These are phyloP conservation scores for Dactylella cylindrospora DNA, from an alignment of 2,329 filamentous ascomycete genomes.

Conservation along the genomic window DNA sequence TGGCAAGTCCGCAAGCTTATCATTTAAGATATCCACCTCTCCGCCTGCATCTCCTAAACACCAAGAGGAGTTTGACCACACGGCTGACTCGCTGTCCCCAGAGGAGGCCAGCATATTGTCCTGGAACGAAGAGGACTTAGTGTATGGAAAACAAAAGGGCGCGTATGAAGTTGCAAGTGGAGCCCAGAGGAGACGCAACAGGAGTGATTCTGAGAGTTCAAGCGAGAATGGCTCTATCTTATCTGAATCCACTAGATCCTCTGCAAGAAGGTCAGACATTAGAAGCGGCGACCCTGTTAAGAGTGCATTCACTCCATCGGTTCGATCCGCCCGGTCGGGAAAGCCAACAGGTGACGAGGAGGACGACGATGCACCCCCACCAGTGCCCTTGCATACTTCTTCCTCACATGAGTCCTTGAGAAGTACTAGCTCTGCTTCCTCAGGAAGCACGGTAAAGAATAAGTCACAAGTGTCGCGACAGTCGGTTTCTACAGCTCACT, in stretches of 20 bases:
- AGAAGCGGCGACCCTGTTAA: constrained; percentile 13
- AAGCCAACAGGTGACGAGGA: constrained; percentile 6
- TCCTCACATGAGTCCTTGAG: constrained; percentile 30
- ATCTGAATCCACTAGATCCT: constrained; percentile 22
- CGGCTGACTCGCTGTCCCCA: constrained; percentile 18
- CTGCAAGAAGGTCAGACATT: constrained; percentile 17
- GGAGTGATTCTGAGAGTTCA: constrained; percentile 41
- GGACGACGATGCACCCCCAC: constrained; percentile 46
- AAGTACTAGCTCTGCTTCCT: constrained; percentile 31
- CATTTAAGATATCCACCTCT: constrained; percentile 30
- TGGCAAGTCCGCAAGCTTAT: constrained; percentile 25
- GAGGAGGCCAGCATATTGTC: constrained; percentile 35
- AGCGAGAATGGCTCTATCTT: constrained; percentile 22
- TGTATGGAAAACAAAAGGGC: constrained; percentile 18
- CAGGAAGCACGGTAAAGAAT: constrained; percentile 39
- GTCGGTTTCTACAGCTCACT: constrained; percentile 60
- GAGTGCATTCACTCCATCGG: constrained; percentile 28
- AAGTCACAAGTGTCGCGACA: constrained; percentile 55
- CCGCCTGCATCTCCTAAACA: constrained; percentile 17
- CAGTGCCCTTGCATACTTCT: constrained; percentile 47
- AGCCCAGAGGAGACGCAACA: constrained; percentile 3
- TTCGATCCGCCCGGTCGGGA: constrained; percentile 14
- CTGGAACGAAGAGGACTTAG: constrained; percentile 34
- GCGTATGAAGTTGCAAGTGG: constrained; percentile 21
- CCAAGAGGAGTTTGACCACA: constrained; percentile 1